Evolutionary conservation across 768 basidiomycete species (phyloP).

Genomic region (Lactarius evosmus): DNA sequence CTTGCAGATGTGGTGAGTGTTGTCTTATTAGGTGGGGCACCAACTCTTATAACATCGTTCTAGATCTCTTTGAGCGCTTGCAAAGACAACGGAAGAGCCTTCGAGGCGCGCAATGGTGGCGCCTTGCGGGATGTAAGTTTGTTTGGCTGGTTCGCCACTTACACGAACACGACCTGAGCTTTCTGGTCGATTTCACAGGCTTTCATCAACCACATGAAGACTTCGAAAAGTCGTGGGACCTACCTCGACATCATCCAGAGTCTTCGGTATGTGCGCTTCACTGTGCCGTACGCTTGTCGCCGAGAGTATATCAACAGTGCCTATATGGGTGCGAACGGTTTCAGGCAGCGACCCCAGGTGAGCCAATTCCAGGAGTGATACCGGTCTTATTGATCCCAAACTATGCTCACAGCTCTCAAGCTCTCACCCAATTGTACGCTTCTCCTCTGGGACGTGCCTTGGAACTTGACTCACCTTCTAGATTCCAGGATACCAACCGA

Average conservation of each 20-base stretch:
- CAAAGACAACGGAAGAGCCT: not conserved
- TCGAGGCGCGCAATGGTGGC: not conserved
- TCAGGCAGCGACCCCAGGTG: not conserved
- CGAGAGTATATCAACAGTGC: not conserved
- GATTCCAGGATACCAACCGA: not conserved
- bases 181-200: not conserved
- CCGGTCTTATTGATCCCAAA: not conserved
- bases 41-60: not conserved
- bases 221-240: not conserved
- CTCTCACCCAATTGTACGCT: slow-evolving; percentile 2
- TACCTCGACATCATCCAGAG: not conserved
- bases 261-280: not conserved
- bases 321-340: not conserved
- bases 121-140: not conserved
- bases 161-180: not conserved
- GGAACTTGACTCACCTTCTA: not conserved
- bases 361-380: not conserved
- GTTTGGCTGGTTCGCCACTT: not conserved
- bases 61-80: slow-evolving; percentile 11
- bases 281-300: not conserved
- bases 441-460: not conserved
- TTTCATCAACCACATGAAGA: not conserved
- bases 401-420: not conserved
- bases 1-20: not conserved
- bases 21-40: not conserved